These are phyloP conservation scores for Xylariaceae sp. DNA, from an alignment of 2,329 filamentous ascomycete species.

Conservation along the genomic window DNA sequence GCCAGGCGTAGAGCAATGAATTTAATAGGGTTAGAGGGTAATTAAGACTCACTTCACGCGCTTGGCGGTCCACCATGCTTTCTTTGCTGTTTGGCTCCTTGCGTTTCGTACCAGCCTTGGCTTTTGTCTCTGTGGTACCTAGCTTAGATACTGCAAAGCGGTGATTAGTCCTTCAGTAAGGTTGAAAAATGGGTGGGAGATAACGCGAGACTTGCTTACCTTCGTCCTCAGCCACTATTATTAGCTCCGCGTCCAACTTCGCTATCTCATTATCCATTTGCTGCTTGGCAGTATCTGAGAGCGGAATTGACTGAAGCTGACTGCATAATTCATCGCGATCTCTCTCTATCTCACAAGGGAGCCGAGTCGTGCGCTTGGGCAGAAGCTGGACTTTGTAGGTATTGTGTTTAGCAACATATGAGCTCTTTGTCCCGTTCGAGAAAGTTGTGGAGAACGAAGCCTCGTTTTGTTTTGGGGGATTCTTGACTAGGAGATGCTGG, in stretches of 20 bases:
- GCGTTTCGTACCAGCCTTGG: slow-evolving; percentile 4
- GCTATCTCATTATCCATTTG: slow-evolving; percentile 3
- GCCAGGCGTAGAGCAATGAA: background rate
- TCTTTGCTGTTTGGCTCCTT: slow-evolving; percentile 13
- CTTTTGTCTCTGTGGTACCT: background rate
- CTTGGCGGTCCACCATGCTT: slow-evolving; percentile 1
- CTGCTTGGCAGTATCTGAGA: background rate
- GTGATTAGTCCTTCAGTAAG: slow-evolving; percentile 1
- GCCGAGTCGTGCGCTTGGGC: slow-evolving; percentile 9
- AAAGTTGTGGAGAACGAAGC: background rate
- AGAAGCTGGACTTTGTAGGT: background rate
- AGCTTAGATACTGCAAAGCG: slow-evolving; percentile 2
- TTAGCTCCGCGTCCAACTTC: slow-evolving; percentile 9
- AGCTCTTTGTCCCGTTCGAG: background rate
- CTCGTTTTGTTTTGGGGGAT: slow-evolving; percentile 8
- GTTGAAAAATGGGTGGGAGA: background rate
- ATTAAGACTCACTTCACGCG: slow-evolving; percentile 13
- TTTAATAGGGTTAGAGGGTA: background rate
- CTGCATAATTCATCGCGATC: slow-evolving; percentile 5
- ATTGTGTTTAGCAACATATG: slow-evolving; percentile 4
- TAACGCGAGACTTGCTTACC: slow-evolving; percentile 9
- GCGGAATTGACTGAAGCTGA: background rate
- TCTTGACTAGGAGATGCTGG: slow-evolving; percentile 5
- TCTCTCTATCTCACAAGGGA: slow-evolving; percentile 19
- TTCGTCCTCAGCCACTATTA: slow-evolving; percentile 8